Evolutionary conservation across 1,139 yeast species (phyloP), one percentile per base, ranked within the genome.

Genomic region (Protomyces inouyei): DNA sequence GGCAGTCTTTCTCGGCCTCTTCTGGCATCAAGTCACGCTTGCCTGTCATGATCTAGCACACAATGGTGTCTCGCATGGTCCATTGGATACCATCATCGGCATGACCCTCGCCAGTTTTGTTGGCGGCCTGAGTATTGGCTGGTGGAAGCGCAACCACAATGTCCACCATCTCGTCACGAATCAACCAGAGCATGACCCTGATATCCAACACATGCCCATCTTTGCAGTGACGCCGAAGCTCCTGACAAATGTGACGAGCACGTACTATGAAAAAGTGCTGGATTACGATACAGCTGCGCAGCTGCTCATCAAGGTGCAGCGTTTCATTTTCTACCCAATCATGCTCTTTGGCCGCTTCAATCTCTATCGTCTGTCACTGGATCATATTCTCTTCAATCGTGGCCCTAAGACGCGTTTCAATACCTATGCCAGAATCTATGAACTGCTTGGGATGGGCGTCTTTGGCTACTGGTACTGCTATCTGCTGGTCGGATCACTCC

Each of bases 71-170:
- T 86, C 95, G 0, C 97, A 90, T 74, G 79, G 87, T 71, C 90
- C 87, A 74, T 87, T 86, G 70, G 97, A 90, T 74, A 90, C 86
- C 71, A 73, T 87, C 10, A 79, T 88, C 68, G 96, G 96, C 0
- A 83, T 85, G 75, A 53, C 84, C 0, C 78, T 90, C 60, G 96
- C 96, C 1, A 84, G 88, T 69, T 89, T 82, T 78, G 76, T 85
- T 65, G 97, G 97, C n/a, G 97, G 97, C 0, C 78, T 90, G 61
- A 88, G 96, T 61, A 74, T 89, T 46, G 96, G 96, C 1, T 90
- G 97, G 97, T 90, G 97, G 97, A 91, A 90, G 72, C 80, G 93
- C 61, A 90, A 88, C 74, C 97, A 90, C 75, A 90, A 90, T 73
- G 95, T 90, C 25, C 97, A 91, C 73, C 97, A 90, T 75, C 76